Evolutionary conservation across 495 filamentous ascomycete genomes (phyloP).

Genomic region (Emericellopsis terricola): DNA sequence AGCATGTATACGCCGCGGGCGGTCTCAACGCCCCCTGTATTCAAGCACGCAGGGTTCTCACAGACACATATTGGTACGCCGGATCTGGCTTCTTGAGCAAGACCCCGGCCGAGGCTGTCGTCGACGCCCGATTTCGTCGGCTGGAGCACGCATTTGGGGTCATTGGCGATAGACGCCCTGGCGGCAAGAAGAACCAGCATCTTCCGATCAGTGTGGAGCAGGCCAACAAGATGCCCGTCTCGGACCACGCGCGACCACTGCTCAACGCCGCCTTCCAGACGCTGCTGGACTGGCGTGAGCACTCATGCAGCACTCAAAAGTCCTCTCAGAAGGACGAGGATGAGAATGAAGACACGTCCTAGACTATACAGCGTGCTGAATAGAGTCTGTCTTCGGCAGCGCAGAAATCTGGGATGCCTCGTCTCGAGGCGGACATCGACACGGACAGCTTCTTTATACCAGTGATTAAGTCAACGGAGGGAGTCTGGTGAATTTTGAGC

Average conservation of each 20-base stretch:
- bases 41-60: neutral
- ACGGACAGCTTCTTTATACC: no score
- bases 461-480: no score
- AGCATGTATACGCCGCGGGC: neutral
- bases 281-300: neutral
- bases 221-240: neutral
- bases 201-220: neutral
- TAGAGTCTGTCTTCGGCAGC: no score
- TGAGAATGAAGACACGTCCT: no score
- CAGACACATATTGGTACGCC: neutral
- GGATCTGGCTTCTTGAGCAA: neutral
- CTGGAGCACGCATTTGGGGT: neutral
- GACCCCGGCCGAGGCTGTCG: neutral
- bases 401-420: no score
- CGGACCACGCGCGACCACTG: neutral
- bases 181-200: neutral
- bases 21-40: neutral
- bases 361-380: no score
- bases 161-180: constrained; percentile 1
- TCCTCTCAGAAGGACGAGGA: no score
- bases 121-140: neutral
- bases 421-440: no score
- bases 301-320: neutral
- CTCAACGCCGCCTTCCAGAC: no score
- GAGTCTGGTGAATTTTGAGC: no score